Base-by-base conservation (phyloP, 116 monocot species). In the Posidonia oceanica region DNA sequence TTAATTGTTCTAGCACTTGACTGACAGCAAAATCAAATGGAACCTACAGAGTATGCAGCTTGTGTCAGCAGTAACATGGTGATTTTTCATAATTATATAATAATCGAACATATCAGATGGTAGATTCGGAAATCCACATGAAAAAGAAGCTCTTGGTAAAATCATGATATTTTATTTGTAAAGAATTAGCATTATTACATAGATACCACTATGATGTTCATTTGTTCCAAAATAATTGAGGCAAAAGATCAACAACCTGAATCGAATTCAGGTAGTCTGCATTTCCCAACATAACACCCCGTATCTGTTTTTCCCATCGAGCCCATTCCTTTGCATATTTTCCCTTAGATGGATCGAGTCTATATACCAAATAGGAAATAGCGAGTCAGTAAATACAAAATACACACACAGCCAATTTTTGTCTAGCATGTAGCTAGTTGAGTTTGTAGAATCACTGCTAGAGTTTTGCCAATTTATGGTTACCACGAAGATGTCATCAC, bases 241-340 rank as follows among this genome's bases (percentile, higher is more conserved):
- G 29, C 39, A 40, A 44, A 29, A 56, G 18, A 64, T 22, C 20
- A 14, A 14, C 54, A 20, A 88, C 98, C 90, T 93, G 98, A 72
- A 98, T 86, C 40, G 87, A 83, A 68, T 90, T 92, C 21, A 98
- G 77, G 66, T 84, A 83, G 72, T 90, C 93, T 6, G 86, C 78
- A 86, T 93, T 82, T 61, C 39, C 78, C 70, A 78, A 64, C 42
- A 99, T 55, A 42, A 83, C 69, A 52, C 81, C 80, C 29, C 93
- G 72, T 65, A 99, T 51, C 23, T 82, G 81, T 56, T 86, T 93
- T 72, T 99, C 98, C 98, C 98, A 99, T 44, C 71, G 76, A 62
- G 75, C 60, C 98, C 98, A 99, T 61, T 99, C 86, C 76, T 77
- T 93, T 36, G 83, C 90, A 86, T 99, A 93, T 66, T 90, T 72